Evolutionary conservation across 345 rosid species (phyloP).

Genomic region (Hibiscus syriacus): DNA sequence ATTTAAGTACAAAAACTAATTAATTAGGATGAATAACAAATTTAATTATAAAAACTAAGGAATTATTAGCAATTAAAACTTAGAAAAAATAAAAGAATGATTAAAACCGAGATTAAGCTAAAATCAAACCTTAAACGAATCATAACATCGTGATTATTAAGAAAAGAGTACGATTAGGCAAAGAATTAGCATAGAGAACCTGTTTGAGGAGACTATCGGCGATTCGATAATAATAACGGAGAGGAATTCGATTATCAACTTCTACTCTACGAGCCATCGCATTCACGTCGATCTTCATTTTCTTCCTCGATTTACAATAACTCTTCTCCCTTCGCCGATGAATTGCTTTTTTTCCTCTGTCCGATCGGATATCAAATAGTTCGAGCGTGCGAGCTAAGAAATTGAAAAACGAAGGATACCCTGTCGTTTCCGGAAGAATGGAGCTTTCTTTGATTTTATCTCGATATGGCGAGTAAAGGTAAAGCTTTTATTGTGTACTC

Average conservation of each 20-base stretch:
- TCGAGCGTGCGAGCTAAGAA: background rate
- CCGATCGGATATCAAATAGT: background rate
- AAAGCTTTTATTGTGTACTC: no score
- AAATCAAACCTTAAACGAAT: background rate
- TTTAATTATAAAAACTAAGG: background rate
- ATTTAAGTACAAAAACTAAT: no score
- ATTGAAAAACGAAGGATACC: background rate
- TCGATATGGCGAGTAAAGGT: no score
- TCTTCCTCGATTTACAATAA: background rate
- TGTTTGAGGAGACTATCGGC: conserved; percentile 91
- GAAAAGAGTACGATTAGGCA: background rate
- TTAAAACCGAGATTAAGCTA: background rate
- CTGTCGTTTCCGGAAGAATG: background rate
- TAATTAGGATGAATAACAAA: no score
- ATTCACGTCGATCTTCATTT: conserved; percentile 66
- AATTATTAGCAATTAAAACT: background rate
- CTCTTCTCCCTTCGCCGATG: background rate
- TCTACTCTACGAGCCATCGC: conserved; percentile 54
- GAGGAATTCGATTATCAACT: conserved; percentile 73
- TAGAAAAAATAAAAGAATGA: background rate
- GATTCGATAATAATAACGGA: conserved; percentile 56
- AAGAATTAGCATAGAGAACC: conserved; percentile 26
- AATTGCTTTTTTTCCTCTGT: background rate
- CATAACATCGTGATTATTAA: background rate
- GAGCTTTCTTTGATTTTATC: no score